phyloP scores from a whole-genome alignment of 305 asterid genomes.

The Fraxinus xanthoxyloides region DNA sequence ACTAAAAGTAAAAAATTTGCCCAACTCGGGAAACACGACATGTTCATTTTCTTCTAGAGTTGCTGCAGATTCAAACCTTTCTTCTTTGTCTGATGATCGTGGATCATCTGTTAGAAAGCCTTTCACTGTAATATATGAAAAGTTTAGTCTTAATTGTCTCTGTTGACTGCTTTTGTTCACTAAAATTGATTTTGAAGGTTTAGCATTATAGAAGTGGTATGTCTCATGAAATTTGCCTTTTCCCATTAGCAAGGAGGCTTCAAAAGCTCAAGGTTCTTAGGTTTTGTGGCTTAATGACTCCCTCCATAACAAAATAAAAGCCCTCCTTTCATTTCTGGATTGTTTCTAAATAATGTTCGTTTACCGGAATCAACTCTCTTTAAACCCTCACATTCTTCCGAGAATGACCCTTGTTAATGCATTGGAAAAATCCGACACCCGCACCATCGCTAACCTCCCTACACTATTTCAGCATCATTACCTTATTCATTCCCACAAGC shows the following conservation, averaged over 20 bases:
- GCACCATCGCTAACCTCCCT: background rate
- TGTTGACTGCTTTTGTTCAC: background rate
- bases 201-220: background rate
- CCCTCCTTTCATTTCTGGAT: background rate
- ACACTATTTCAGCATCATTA: background rate
- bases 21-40: background rate
- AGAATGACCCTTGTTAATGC: background rate
- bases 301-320: background rate
- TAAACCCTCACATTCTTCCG: background rate
- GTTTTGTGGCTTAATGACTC: background rate
- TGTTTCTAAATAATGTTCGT: background rate
- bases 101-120: background rate
- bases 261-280: background rate
- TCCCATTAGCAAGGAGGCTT: background rate
- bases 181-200: background rate
- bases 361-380: background rate
- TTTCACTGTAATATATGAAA: background rate
- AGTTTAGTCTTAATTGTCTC: background rate
- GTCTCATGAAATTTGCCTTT: background rate
- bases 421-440: background rate
- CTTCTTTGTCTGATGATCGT: background rate
- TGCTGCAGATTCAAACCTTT: background rate
- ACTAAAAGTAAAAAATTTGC: background rate
- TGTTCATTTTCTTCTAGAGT: background rate
- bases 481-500: background rate